A percentile compares a stretch with the other conserved stretches of the same genome.
phyloP scores from a whole-genome alignment of 2,329 filamentous ascomycete genomes.

The Nigrospora sphaerica region DNA sequence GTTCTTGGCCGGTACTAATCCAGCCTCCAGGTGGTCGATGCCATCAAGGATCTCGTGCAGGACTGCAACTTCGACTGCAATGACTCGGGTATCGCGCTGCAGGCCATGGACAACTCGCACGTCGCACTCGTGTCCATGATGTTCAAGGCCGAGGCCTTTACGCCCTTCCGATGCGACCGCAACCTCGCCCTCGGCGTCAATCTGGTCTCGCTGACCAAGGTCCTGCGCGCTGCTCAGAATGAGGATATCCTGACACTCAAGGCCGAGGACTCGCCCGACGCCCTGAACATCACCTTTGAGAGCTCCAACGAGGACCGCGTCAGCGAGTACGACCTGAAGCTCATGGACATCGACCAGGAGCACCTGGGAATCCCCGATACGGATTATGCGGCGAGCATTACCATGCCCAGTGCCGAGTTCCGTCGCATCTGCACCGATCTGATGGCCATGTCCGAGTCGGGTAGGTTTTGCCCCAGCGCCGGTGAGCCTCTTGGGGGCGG shows the following conservation, averaged over 20 bases:
- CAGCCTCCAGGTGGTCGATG: conserved; percentile 73
- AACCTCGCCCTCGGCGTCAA: conserved; percentile 99
- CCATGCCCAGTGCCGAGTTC: conserved; percentile 85
- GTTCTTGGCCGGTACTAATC: conserved; percentile 10
- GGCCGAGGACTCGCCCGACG: conserved; percentile 93
- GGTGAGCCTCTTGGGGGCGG: no score
- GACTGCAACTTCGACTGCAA: conserved; percentile 99
- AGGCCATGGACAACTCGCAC: conserved; percentile 99
- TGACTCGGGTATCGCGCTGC: conserved; percentile 95
- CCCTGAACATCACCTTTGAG: conserved; percentile 94
- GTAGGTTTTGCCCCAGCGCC: conserved; percentile 42
- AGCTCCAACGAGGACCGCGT: conserved; percentile 80
- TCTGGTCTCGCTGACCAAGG: conserved; percentile 92
- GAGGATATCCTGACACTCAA: conserved; percentile 94
- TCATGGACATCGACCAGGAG: conserved; percentile 99
- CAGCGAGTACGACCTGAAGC: conserved; percentile 98
- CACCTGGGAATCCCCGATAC: conserved; percentile 97
- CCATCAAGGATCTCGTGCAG: conserved; percentile 98
- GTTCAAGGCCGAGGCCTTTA: conserved; percentile 92
- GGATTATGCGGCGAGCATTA: conserved; percentile 89
- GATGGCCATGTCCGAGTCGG: conserved; percentile 87
- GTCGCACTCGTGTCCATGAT: conserved; percentile 98
- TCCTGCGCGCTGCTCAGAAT: conserved; percentile 87
- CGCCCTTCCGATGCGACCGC: conserved; percentile 94
- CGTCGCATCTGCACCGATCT: conserved; percentile 92